Evolutionary conservation across 2,329 filamentous ascomycete species (phyloP).

Genomic region (Aspergillus tubingensis): DNA sequence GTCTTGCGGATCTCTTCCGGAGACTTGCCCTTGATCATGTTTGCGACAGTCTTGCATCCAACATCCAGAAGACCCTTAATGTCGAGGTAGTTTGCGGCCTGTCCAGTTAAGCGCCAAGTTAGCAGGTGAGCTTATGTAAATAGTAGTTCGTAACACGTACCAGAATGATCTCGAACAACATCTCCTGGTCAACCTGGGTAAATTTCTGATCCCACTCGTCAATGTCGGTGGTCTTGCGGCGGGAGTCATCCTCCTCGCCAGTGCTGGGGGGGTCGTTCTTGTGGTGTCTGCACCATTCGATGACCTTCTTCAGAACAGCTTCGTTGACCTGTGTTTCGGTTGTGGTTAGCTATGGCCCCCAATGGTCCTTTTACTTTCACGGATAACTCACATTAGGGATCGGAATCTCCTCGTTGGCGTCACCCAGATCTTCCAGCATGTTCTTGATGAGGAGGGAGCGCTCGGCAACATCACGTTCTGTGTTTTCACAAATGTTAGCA

Average conservation of each 20-base stretch:
- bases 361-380: neutral
- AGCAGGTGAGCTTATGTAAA: neutral
- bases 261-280: constrained; percentile 80
- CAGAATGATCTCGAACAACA: constrained; percentile 99
- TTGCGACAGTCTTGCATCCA: constrained; percentile 98
- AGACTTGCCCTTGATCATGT: constrained; percentile 99
- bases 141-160: constrained; percentile 55
- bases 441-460: constrained; percentile 97
- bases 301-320: constrained; percentile 88
- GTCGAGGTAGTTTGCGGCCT: constrained; percentile 98
- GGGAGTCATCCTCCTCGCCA: constrained; percentile 85
- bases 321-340: constrained; percentile 72
- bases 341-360: constrained; percentile 1
- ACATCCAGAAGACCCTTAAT: constrained; percentile 98
- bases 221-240: constrained; percentile 98
- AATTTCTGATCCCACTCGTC: constrained; percentile 99
- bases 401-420: constrained; percentile 61
- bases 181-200: constrained; percentile 99
- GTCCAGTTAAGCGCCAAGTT: constrained; percentile 11
- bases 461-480: constrained; percentile 82
- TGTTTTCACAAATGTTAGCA: constrained; percentile 28
- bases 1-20: constrained; percentile 99
- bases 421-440: constrained; percentile 91
- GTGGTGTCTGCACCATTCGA: constrained; percentile 98
- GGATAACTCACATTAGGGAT: constrained; percentile 63